These are phyloP conservation scores for Talaromyces sp. DNA, from an alignment of 2,329 filamentous ascomycete species.

Conservation along the genomic window DNA sequence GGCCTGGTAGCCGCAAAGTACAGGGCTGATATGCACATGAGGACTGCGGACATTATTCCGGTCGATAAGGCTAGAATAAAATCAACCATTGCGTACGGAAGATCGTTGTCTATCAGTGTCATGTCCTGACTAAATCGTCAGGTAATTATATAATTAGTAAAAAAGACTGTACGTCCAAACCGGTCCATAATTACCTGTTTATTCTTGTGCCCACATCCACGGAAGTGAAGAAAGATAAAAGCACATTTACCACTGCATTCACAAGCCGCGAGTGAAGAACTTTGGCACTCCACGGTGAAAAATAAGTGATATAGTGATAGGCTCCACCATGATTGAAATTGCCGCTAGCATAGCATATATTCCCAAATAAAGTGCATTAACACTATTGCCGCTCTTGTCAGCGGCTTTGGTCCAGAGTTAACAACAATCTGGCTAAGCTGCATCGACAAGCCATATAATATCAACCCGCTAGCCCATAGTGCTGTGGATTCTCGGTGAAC, in stretches of 20 bases:
- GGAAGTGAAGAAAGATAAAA: conserved; percentile 37
- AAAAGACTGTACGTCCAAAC: too few relatives aligned
- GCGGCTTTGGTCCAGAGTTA: too few relatives aligned
- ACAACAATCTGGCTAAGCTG: too few relatives aligned
- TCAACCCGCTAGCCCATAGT: conserved; percentile 1
- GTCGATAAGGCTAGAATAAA: conserved; percentile 33
- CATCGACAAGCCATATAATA: too few relatives aligned
- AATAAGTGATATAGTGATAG: conserved; percentile 4
- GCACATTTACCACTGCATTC: conserved; percentile 21
- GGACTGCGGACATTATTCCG: conserved; percentile 32
- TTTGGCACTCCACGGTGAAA: conserved; percentile 3
- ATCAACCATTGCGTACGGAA: too few relatives aligned
- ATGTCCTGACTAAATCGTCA: conserved; percentile 33
- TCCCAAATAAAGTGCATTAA: conserved; percentile 24
- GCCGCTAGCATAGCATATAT: conserved; percentile 23
- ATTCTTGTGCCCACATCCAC: conserved; percentile 35
- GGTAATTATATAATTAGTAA: neutral
- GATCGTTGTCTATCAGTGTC: conserved; percentile 38
- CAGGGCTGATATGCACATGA: conserved; percentile 44
- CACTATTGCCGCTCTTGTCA: neutral
- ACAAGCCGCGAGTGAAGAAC: conserved; percentile 5
- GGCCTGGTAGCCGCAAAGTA: conserved; percentile 45
- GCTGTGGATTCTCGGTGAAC: conserved; percentile 25
- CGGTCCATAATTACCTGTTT: conserved; percentile 34
- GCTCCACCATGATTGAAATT: neutral